Evolutionary conservation across 2,329 filamentous ascomycete genomes (phyloP).

Genomic region (Neonectria sp.): DNA sequence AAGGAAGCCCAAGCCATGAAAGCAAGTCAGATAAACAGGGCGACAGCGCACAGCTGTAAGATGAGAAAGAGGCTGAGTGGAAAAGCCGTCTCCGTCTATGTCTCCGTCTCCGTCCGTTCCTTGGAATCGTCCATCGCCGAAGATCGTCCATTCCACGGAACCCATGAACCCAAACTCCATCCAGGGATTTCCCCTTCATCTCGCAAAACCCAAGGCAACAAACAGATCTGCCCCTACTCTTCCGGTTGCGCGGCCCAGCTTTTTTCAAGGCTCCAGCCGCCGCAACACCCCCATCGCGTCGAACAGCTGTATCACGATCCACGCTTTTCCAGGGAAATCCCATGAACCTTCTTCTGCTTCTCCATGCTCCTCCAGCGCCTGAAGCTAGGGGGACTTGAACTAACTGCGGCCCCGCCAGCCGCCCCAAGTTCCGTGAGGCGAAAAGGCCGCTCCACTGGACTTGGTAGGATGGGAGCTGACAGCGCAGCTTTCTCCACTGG

Average conservation of each 20-base stretch:
- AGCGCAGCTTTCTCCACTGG: constrained; percentile 29
- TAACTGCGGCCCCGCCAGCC: constrained; percentile 26
- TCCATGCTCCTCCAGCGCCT: neutral
- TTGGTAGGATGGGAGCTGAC: constrained; percentile 16
- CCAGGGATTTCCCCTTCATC: constrained; percentile 23
- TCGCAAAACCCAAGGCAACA: constrained; percentile 5
- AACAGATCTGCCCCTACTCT: constrained; percentile 14
- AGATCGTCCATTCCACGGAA: neutral
- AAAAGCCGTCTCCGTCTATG: neutral
- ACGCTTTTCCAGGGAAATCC: constrained; percentile 9
- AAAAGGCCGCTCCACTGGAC: constrained; percentile 9
- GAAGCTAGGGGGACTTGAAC: neutral
- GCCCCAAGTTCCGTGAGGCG: constrained; percentile 23
- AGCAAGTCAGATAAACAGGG: constrained; percentile 22
- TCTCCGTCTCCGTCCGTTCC: neutral
- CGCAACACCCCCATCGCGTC: constrained; percentile 12
- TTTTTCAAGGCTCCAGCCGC: neutral
- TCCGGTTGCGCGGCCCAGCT: constrained; percentile 6
- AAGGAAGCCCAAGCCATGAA: neutral
- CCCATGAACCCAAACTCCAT: constrained; percentile 14
- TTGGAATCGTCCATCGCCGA: neutral
- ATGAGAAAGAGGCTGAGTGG: constrained; percentile 14
- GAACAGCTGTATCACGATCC: constrained; percentile 4
- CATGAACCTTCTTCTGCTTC: constrained; percentile 4
- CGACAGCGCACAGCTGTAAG: constrained; percentile 8